Conservation (phyloP, 2,329 filamentous ascomycete species). For the Acrocalymma vagum region DNA sequence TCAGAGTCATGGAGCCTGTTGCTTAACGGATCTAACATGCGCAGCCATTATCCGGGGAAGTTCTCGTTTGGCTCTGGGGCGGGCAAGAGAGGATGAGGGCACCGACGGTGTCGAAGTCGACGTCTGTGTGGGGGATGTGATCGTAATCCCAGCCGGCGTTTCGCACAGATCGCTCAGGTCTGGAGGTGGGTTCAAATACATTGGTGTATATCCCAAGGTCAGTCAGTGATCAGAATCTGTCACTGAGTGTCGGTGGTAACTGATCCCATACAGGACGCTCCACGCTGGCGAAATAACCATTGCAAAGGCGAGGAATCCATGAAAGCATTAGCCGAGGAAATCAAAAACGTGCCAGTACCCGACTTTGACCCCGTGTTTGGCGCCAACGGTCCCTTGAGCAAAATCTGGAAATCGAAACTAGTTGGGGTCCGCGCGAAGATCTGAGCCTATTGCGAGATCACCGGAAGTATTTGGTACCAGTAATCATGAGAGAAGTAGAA, state of each 20-base stretch:
- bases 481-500: too few relatives aligned
- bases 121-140: conserved; percentile 41
- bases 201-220: conserved; percentile 48
- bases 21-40: background rate
- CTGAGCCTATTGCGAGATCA: background rate
- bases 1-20: background rate
- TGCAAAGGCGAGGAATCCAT: conserved; percentile 9
- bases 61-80: conserved; percentile 39
- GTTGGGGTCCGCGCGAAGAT: background rate
- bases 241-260: too few relatives aligned
- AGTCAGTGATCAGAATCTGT: background rate
- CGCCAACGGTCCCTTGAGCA: conserved; percentile 7
- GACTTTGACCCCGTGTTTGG: conserved; percentile 15
- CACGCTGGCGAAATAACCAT: conserved; percentile 16
- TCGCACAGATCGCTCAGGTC: conserved; percentile 43
- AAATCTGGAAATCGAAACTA: conserved; percentile 11
- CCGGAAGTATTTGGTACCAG: background rate
- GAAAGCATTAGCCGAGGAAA: conserved; percentile 7
- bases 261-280: conserved; percentile 3
- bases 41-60: conserved; percentile 30
- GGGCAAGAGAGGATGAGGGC: conserved; percentile 31
- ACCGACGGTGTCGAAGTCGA: conserved; percentile 10
- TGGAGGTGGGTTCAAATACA: conserved; percentile 41
- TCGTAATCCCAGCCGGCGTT: conserved; percentile 46
- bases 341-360: conserved; percentile 10